Base-by-base conservation (phyloP, 2,329 filamentous ascomycete species). In the Aspergillus sp. region DNA sequence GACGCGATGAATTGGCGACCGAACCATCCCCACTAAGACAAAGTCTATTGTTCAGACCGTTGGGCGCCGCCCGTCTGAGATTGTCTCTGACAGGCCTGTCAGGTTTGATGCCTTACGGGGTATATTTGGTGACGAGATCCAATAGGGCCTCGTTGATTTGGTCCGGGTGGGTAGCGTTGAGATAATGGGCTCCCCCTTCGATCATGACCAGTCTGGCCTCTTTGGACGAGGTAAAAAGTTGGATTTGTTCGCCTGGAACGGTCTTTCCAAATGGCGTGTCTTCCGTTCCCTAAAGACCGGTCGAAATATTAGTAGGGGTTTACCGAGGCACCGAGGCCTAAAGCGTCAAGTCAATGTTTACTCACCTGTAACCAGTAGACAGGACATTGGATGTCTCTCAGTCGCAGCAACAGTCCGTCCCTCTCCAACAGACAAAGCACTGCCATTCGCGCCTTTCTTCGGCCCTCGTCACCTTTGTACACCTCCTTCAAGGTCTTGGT, bases 341-440 rank as follows among this genome's bases (percentile, higher is more conserved):
- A 18, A 39, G 5, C 4, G 16, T 20, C 31, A 36, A 49, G 45
- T 7, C 14, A 52, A 16, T 36, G 1, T 20, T 4, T 4, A 63
- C 70, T 77, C 50, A 81, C 79, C 67, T 80, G 68, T 59, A 84
- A 59, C 82, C 82, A 84, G 52, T 80, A 64, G 2, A 85, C 81
- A 0, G 82, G 82, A 69, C 81, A 83, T 49, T 65, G 68, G 4
- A 85, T 71, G 69, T 84, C 81, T 3, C 69, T 72, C 31, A 84
- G 59, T 7, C 82, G 65, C 4, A 72, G 64, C 58, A 80, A 75
- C 63, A 85, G 62, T 1, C 79, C 78, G 68, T 84, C 83, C 2
- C 82, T 70, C 55, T 82, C 80, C 16, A 73, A 64, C 22, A 84
- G 65, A 59, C 81, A 82, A 56, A 82, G 80, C 1, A 78, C 74